These are phyloP conservation scores for Isoetes engelmannii DNA, from an alignment of 83 land plant species.

Conservation along the genomic window DNA sequence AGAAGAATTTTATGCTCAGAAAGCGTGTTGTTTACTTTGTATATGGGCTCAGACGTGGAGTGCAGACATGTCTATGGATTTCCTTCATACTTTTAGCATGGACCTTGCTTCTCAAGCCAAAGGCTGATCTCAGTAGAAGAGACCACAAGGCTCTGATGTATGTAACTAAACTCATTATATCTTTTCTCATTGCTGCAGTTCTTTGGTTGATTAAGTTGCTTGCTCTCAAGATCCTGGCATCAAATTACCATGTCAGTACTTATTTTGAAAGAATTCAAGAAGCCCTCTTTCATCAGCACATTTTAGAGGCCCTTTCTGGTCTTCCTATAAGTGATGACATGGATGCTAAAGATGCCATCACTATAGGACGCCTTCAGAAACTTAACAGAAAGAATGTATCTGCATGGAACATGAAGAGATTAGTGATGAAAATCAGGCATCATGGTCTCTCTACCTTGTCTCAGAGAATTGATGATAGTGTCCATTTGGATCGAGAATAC, in stretches of 20 bases:
- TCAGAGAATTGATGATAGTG: conserved; percentile 29
- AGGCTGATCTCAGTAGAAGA: conserved; percentile 18
- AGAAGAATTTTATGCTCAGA: conserved; percentile 57
- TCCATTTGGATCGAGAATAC: conserved; percentile 12
- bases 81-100: conserved; percentile 52
- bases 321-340: conserved; percentile 33
- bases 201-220: conserved; percentile 55
- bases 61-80: conserved; percentile 64
- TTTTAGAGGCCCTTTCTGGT: conserved; percentile 55
- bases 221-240: conserved; percentile 52
- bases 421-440: conserved; percentile 57
- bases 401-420: conserved; percentile 85
- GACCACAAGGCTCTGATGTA: conserved; percentile 32
- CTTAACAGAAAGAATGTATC: conserved; percentile 73
- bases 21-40: conserved; percentile 82
- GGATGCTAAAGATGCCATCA: conserved; percentile 26
- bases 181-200: conserved; percentile 47
- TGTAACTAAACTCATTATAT: conserved; percentile 44
- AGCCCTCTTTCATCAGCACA: conserved; percentile 55
- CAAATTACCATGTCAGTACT: conserved; percentile 46
- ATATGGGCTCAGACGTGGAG: conserved; percentile 55
- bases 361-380: conserved; percentile 52
- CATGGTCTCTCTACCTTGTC: conserved; percentile 52
- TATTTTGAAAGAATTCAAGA: conserved; percentile 79
- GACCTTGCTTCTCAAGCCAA: conserved; percentile 45